phyloP scores from a whole-genome alignment of 495 filamentous ascomycete genomes.

The Aspergillus coremiiformis region DNA sequence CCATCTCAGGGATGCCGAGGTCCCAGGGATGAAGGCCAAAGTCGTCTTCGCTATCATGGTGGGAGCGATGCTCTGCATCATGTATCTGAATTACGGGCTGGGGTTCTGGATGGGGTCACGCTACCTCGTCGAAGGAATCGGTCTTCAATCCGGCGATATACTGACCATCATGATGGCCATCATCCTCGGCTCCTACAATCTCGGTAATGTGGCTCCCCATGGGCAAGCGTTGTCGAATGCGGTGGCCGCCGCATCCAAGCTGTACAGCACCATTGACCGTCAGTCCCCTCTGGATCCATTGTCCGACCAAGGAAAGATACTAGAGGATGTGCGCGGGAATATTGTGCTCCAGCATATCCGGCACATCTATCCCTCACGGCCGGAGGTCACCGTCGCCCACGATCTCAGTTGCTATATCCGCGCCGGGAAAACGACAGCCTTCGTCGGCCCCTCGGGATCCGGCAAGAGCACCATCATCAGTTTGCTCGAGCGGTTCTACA shows the following conservation, averaged over 20 bases:
- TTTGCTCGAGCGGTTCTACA: slow-evolving; percentile 87
- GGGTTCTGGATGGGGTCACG: slow-evolving; percentile 91
- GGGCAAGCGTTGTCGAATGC: slow-evolving; percentile 72
- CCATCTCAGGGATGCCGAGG: slow-evolving; percentile 63
- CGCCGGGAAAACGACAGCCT: slow-evolving; percentile 77
- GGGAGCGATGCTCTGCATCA: slow-evolving; percentile 65
- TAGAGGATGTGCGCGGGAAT: slow-evolving; percentile 63
- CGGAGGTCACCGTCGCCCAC: slow-evolving; percentile 79
- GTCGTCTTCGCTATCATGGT: slow-evolving; percentile 66
- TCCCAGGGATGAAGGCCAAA: slow-evolving; percentile 68
- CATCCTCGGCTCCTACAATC: slow-evolving; percentile 83
- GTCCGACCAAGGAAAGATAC: slow-evolving; percentile 55
- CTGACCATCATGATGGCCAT: slow-evolving; percentile 86
- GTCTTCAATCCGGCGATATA: slow-evolving; percentile 40
- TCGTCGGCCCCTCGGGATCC: slow-evolving; percentile 81
- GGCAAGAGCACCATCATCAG: slow-evolving; percentile 91
- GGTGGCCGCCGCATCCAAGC: slow-evolving; percentile 78
- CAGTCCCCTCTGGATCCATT: slow-evolving; percentile 75
- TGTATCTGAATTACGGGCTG: slow-evolving; percentile 88
- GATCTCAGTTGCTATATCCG: slow-evolving; percentile 70
- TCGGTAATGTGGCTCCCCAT: slow-evolving; percentile 85
- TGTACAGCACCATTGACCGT: slow-evolving; percentile 87
- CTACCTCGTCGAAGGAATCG: slow-evolving; percentile 58
- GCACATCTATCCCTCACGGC: slow-evolving; percentile 88
- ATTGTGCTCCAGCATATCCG: slow-evolving; percentile 76